Conservation (phyloP, 495 filamentous ascomycete genomes). For the Physcia stellaris region DNA sequence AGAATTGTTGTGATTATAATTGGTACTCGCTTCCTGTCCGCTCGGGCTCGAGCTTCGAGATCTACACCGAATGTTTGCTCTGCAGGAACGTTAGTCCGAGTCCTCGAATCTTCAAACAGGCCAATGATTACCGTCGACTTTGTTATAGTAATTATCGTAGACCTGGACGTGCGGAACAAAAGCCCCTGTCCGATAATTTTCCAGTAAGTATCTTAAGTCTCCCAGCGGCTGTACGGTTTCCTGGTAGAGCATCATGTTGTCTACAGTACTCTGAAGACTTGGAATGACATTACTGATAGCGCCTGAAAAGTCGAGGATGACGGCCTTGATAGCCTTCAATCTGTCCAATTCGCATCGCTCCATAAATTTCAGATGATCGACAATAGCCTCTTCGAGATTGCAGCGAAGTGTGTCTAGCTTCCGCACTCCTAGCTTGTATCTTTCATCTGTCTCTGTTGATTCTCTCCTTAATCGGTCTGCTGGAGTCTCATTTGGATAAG, state of each 20-base stretch:
- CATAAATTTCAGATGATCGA: constrained; percentile 86
- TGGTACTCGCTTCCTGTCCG: constrained; percentile 89
- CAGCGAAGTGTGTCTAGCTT: constrained; percentile 84
- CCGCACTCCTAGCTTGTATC: constrained; percentile 73
- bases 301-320: constrained; percentile 93
- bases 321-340: constrained; percentile 93
- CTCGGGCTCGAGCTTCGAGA: constrained; percentile 81
- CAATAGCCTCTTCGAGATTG: constrained; percentile 86
- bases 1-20: constrained; percentile 84
- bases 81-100: constrained; percentile 12
- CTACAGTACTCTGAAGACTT: constrained; percentile 83
- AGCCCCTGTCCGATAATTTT: constrained; percentile 90
- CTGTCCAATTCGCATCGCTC: constrained; percentile 95
- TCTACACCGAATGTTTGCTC: constrained; percentile 98
- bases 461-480: constrained; percentile 77
- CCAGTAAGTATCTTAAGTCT: constrained; percentile 89
- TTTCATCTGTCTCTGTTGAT: constrained; percentile 79
- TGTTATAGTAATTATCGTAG: constrained; percentile 99
- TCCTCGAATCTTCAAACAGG: neutral
- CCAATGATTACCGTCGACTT: constrained; percentile 53
- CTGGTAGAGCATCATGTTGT: constrained; percentile 98
- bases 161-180: constrained; percentile 84
- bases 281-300: constrained; percentile 98
- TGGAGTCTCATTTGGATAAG: constrained; percentile 80
- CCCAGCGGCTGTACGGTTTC: constrained; percentile 90